phyloP scores from a whole-genome alignment of 805 yeast species.

The Wickerhamiella occidentalis region DNA sequence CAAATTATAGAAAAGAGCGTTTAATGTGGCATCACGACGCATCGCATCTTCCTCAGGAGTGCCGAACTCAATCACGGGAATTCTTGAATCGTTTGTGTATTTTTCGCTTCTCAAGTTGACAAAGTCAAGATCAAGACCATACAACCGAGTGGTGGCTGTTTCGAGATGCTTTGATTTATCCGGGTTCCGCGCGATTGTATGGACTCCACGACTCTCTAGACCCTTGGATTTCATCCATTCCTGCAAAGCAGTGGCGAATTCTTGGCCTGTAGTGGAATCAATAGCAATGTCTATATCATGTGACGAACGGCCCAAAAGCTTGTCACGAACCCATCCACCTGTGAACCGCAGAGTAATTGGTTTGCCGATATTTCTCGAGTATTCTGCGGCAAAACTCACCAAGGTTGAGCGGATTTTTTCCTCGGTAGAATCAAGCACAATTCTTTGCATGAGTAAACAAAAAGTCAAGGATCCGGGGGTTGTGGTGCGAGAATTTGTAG shows the following conservation, averaged over 20 bases:
- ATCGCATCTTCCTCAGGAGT: slow-evolving; percentile 86
- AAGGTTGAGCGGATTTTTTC: slow-evolving; percentile 24
- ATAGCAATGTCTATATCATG: slow-evolving; percentile 90
- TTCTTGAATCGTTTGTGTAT: slow-evolving; percentile 70
- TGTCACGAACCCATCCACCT: slow-evolving; percentile 98
- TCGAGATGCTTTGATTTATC: slow-evolving; percentile 93
- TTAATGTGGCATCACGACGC: slow-evolving; percentile 90
- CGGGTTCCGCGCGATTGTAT: slow-evolving; percentile 83
- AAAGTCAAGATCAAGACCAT: slow-evolving; percentile 79
- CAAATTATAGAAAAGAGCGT: slow-evolving; percentile 82
- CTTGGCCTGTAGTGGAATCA: slow-evolving; percentile 71
- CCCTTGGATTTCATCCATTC: slow-evolving; percentile 32
- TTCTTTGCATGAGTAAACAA: slow-evolving; percentile 9
- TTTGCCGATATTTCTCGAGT: slow-evolving; percentile 17
- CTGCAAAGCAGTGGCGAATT: slow-evolving; percentile 59
- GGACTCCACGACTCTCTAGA: slow-evolving; percentile 36
- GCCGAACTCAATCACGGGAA: slow-evolving; percentile 76
- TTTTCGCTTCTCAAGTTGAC: slow-evolving; percentile 83
- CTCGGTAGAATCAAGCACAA: slow-evolving; percentile 25
- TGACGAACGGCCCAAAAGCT: slow-evolving; percentile 63
- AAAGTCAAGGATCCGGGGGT: no score
- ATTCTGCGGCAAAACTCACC: slow-evolving; percentile 24
- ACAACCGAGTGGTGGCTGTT: slow-evolving; percentile 84
- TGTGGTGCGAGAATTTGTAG: no score
- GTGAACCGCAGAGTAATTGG: slow-evolving; percentile 59